Evolutionary conservation across 2,329 filamentous ascomycete genomes (phyloP), one percentile per base, ranked within the genome.

Genomic region (Calonectria multiphialidica): DNA sequence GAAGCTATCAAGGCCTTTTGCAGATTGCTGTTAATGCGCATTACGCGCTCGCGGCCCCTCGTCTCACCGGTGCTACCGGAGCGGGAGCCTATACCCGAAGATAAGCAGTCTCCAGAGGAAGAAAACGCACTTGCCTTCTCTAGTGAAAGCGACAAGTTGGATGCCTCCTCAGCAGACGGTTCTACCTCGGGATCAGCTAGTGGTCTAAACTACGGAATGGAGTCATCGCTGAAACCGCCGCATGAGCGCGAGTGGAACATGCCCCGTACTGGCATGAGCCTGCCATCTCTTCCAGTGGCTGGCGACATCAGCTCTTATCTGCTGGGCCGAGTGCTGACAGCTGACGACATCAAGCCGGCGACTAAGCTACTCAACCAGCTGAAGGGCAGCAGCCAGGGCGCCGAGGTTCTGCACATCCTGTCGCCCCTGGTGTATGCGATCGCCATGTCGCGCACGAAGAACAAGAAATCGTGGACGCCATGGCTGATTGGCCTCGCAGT

Each of bases 331-430:
- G 96, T 98, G 15, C 89, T 99, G 57, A 98, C 95, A 0, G 95
- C 97, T 10, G 97, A 99, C 84, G 97, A 98, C 81, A 97, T 99
- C 86, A 98, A 98, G 83, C 94, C 96, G 0, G 95, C 97, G 0
- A 93, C 93, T 42, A 93, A 94, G 66, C 90, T 99, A 8, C 88
- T 98, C n/a, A 96, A 97, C 81, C 92, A 92, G 42, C 89, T 97
- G 1, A 93, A 93, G 73, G 95, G 95, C 13, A 84, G 87, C 2
- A 89, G 89, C 1, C 95, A 96, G 77, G 86, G 95, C 0, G 96
- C 96, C 5, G 97, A 99, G 86, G 86, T 96, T n/a, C 87, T 99
- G 57, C 96, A 98, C 82, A 98, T 98, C 75, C 84, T 98, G 2
- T 91, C 96, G 21, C 97, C 97, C 0, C 90, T 99, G 1, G 87